Percentiles rank a stretch among this genome's conserved stretches.
These are phyloP conservation scores for Rhododendron ovatum DNA, from an alignment of 148 eudicot species.

Conservation along the genomic window DNA sequence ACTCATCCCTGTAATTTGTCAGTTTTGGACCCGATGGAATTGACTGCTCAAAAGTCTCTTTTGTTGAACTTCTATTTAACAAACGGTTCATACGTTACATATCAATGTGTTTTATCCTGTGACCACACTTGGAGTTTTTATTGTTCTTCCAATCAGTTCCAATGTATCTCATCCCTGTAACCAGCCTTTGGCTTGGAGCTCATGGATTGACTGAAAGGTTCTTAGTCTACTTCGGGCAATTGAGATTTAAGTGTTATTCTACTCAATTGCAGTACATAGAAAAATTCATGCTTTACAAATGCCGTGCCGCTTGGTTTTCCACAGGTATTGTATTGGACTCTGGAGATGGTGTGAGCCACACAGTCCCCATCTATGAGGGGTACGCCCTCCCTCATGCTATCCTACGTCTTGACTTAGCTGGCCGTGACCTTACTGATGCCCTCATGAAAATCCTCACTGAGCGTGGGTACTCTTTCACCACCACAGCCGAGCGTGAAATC, in stretches of 20 bases:
- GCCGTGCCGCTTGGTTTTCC: neutral
- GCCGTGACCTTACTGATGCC: constrained; percentile 56
- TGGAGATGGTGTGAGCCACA: neutral
- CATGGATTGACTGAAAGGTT: neutral
- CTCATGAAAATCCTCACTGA: constrained; percentile 19
- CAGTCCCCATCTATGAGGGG: neutral
- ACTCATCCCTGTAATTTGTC: neutral
- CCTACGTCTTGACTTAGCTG: constrained; percentile 54
- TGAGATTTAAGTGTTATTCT: neutral
- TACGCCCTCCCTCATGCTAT: constrained; percentile 15
- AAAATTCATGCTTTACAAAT: neutral
- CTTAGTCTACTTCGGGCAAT: neutral
- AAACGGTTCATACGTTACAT: neutral
- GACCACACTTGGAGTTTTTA: neutral
- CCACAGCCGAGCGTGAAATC: constrained; percentile 58
- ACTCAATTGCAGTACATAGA: neutral
- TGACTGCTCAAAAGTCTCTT: neutral
- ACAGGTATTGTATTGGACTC: constrained; percentile 38
- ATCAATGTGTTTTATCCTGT: neutral
- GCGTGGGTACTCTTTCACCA: constrained; percentile 24
- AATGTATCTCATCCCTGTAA: neutral
- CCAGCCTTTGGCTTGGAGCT: neutral
- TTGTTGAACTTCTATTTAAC: neutral
- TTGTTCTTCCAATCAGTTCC: neutral
- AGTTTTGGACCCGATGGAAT: neutral